Conservation (phyloP, 2,329 filamentous ascomycete genomes). For the Diaporthe destruens region DNA sequence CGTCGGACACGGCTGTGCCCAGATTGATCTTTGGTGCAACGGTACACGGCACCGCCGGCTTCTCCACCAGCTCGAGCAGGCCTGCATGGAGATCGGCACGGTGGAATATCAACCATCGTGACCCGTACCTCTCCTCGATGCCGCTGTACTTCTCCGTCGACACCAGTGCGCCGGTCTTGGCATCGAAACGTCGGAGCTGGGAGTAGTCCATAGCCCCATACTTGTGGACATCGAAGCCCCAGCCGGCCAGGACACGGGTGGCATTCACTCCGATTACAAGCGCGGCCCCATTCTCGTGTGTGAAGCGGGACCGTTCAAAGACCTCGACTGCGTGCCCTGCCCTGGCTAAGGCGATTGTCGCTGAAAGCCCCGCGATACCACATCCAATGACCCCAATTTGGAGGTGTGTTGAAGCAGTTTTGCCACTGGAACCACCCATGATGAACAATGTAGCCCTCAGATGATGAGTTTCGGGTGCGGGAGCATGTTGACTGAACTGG, state of each 20-base stretch:
- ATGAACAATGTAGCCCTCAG: neutral
- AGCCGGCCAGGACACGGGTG: slow-evolving; percentile 19
- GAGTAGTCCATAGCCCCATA: slow-evolving; percentile 18
- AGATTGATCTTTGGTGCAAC: slow-evolving; percentile 4
- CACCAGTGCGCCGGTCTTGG: slow-evolving; percentile 12
- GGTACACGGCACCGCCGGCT: neutral
- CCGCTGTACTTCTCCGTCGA: slow-evolving; percentile 4
- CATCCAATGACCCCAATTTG: slow-evolving; percentile 12
- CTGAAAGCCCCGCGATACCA: slow-evolving; percentile 8
- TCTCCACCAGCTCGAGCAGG: slow-evolving; percentile 18
- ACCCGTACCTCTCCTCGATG: slow-evolving; percentile 12
- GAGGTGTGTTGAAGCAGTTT: neutral
- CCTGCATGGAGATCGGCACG: slow-evolving; percentile 22
- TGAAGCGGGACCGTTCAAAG: slow-evolving; percentile 18
- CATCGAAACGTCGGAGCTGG: slow-evolving; percentile 19
- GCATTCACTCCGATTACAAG: slow-evolving; percentile 22
- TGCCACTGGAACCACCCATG: slow-evolving; percentile 10
- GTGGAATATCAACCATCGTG: slow-evolving; percentile 23
- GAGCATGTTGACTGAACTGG: neutral
- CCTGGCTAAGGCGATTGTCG: slow-evolving; percentile 16
- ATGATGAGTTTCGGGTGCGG: neutral
- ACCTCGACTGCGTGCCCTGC: slow-evolving; percentile 24
- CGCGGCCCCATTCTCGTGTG: slow-evolving; percentile 17
- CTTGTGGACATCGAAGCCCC: slow-evolving; percentile 25
- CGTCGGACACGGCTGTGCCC: slow-evolving; percentile 9